Conservation (phyloP, 495 filamentous ascomycete genomes). For the Astrothelium macrocarpum region DNA sequence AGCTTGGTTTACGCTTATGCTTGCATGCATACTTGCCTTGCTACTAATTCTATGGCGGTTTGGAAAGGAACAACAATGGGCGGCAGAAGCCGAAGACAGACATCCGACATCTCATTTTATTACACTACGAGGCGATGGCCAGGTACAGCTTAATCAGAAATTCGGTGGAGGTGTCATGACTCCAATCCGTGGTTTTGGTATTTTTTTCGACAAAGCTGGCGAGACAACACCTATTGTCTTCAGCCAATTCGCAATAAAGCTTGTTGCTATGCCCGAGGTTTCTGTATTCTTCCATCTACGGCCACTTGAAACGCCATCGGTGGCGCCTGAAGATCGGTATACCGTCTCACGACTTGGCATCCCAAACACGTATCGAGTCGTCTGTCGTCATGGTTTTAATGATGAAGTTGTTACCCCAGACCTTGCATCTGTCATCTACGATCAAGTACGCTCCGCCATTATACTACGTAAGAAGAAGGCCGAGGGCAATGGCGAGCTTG, state of each 20-base stretch:
- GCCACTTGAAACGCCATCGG: constrained; percentile 22
- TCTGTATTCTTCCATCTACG: constrained; percentile 27
- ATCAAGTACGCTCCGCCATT: constrained; percentile 39
- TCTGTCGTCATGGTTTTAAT: constrained; percentile 57
- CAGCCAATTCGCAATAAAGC: constrained; percentile 24
- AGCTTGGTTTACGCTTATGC: constrained; percentile 64
- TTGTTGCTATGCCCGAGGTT: constrained; percentile 19
- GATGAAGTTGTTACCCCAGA: constrained; percentile 54
- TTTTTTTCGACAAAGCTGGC: constrained; percentile 29
- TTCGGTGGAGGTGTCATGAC: constrained; percentile 17
- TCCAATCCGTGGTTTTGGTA: constrained; percentile 22
- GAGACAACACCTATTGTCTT: constrained; percentile 23
- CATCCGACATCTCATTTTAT: constrained; percentile 31
- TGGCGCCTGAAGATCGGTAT: constrained; percentile 38
- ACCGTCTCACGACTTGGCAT: constrained; percentile 38
- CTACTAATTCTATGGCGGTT: constrained; percentile 61
- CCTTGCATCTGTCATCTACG: constrained; percentile 47
- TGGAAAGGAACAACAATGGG: constrained; percentile 65
- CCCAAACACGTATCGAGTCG: constrained; percentile 53
- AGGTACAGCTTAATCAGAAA: constrained; percentile 12
- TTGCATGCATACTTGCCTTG: constrained; percentile 45
- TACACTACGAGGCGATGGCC: constrained; percentile 12
- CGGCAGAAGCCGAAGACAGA: constrained; percentile 50
- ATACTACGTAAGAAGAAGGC: not conserved
- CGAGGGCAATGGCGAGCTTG: not conserved